Percentiles rank a stretch among this genome's conserved stretches.
phyloP scores from a whole-genome alignment of 805 yeast species.

The Metschnikowia gruessii region DNA sequence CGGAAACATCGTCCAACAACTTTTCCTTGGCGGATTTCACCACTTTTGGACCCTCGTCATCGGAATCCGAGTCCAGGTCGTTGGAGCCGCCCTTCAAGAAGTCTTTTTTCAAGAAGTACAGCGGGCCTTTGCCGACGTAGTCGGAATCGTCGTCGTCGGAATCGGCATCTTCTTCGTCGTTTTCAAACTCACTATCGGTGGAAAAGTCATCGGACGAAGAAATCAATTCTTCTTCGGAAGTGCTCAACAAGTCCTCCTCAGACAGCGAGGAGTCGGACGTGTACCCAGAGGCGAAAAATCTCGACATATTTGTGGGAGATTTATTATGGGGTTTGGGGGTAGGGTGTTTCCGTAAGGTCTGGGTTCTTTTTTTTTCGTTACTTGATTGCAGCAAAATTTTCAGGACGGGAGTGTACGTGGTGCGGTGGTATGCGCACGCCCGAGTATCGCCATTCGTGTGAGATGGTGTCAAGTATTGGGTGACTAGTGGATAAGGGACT shows the following conservation, averaged over 20 bases:
- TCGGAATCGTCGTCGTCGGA: slow-evolving; percentile 34
- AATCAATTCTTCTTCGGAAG: slow-evolving; percentile 61
- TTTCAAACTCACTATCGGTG: slow-evolving; percentile 52
- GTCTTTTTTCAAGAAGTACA: slow-evolving; percentile 52
- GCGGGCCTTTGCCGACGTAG: slow-evolving; percentile 44
- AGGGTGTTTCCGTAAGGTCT: not conserved
- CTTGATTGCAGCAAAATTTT: slow-evolving; percentile 13
- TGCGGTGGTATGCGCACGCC: slow-evolving; percentile 15
- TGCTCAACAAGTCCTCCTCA: slow-evolving; percentile 49
- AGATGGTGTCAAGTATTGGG: no score
- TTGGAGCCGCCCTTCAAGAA: slow-evolving; percentile 41
- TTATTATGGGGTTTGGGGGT: slow-evolving; percentile 3
- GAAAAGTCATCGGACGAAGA: slow-evolving; percentile 44
- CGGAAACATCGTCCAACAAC: slow-evolving; percentile 80
- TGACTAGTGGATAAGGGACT: no score
- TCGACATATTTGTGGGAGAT: slow-evolving; percentile 58
- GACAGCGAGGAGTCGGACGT: slow-evolving; percentile 54
- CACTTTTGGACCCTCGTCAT: slow-evolving; percentile 74
- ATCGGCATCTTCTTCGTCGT: slow-evolving; percentile 29
- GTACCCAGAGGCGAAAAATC: slow-evolving; percentile 76
- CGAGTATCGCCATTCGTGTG: not conserved
- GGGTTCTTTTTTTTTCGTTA: slow-evolving; percentile 2
- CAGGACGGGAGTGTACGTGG: slow-evolving; percentile 12
- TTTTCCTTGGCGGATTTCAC: slow-evolving; percentile 94
- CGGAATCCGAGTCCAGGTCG: slow-evolving; percentile 46